Evolutionary conservation across 441 rosid genomes (phyloP).

Genomic region (Syzygium malaccense): DNA sequence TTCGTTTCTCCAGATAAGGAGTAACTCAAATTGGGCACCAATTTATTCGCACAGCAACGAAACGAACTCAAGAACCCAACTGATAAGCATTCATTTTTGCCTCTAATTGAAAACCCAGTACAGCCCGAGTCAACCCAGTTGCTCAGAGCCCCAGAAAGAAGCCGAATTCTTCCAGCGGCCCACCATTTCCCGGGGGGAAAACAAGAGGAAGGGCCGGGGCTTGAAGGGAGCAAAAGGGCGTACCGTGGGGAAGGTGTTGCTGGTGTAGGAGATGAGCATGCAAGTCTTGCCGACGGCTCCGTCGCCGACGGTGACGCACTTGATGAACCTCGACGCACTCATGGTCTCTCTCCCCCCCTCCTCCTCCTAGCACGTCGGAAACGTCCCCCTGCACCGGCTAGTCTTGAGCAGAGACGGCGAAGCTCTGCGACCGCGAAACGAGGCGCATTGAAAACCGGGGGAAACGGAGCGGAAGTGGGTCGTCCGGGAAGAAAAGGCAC

Average conservation of each 20-base stretch:
- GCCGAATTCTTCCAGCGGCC: not conserved
- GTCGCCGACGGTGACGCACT: conserved; percentile 95
- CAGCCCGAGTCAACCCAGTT: not conserved
- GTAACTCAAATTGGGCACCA: not conserved
- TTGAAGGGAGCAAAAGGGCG: not conserved
- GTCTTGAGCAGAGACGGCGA: not conserved
- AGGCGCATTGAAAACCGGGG: not conserved
- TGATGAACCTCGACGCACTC: conserved; percentile 91
- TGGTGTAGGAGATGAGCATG: conserved; percentile 93
- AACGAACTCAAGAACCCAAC: not conserved
- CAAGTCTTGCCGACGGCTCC: conserved; percentile 99
- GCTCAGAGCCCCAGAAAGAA: not conserved
- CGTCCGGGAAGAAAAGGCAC: not conserved
- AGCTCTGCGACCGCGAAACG: not conserved
- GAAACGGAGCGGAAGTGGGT: not conserved
- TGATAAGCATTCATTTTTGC: not conserved
- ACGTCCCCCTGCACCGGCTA: not conserved
- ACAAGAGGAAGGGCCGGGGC: not conserved
- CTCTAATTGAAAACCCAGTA: not conserved
- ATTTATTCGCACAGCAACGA: not conserved
- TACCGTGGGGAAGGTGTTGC: conserved; percentile 96
- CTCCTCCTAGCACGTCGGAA: not conserved
- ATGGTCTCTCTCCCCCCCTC: conserved; percentile 2
- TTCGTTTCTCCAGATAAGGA: not conserved
- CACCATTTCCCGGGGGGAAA: not conserved